Conservation (phyloP, 2,329 filamentous ascomycete genomes). For the Claviceps spartinae region DNA sequence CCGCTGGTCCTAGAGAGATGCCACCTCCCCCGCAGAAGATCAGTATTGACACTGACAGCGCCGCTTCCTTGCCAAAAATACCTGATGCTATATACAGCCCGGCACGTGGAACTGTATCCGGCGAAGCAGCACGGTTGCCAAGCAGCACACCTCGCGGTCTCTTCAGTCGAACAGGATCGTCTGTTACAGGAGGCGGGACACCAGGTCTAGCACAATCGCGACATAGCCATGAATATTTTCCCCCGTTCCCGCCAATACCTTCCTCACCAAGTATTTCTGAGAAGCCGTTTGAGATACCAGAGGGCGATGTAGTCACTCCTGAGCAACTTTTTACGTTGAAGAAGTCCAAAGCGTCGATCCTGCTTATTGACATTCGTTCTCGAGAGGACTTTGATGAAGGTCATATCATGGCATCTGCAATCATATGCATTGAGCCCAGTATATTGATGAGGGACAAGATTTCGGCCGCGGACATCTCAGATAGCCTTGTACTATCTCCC, state of each 20-base stretch:
- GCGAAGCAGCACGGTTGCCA: constrained; percentile 50
- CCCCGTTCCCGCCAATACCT: constrained; percentile 13
- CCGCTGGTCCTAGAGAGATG: constrained; percentile 39
- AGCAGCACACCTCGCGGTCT: constrained; percentile 50
- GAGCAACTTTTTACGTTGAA: constrained; percentile 61
- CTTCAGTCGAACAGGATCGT: constrained; percentile 46
- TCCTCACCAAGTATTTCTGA: constrained; percentile 19
- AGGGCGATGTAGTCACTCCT: constrained; percentile 47
- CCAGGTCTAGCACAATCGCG: constrained; percentile 15
- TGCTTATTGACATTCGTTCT: constrained; percentile 75
- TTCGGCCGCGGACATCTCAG: constrained; percentile 46
- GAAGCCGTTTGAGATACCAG: constrained; percentile 34
- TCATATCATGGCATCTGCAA: constrained; percentile 71
- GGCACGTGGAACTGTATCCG: constrained; percentile 56
- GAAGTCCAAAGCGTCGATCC: constrained; percentile 41
- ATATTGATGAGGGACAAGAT: constrained; percentile 57
- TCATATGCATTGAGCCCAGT: constrained; percentile 79
- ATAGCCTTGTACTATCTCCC: constrained; percentile 58
- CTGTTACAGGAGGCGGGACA: constrained; percentile 23
- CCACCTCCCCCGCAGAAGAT: constrained; percentile 26
- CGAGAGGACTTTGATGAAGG: constrained; percentile 75
- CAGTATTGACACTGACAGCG: constrained; percentile 34
- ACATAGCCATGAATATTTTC: constrained; percentile 20
- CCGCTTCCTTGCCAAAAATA: constrained; percentile 50
- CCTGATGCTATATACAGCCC: constrained; percentile 69